Base-by-base conservation (phyloP, 495 filamentous ascomycete species). In the Aspergillus biplanus region DNA sequence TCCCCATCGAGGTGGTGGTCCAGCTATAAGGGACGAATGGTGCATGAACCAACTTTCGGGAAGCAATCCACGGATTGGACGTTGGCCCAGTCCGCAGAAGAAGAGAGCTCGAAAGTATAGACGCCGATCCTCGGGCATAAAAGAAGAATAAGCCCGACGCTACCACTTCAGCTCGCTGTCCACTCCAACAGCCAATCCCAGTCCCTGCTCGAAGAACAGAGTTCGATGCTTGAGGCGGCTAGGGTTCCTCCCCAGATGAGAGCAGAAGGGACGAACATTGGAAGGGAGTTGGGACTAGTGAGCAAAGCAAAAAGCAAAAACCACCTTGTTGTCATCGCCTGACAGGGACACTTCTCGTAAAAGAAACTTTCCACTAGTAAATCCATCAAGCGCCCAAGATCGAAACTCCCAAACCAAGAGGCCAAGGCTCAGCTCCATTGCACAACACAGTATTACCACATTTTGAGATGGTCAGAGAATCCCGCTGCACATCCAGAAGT, bases 41-140 rank as follows among this genome's bases (percentile, higher is more conserved):
- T 9, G 47, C 47, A 50, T 50, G 47, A 50, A 52, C 47, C 50
- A 52, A 61, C 18, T 52, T 53, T 53, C 16, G 58, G 50, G 48
- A 18, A 33, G 59, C 59, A 27, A 62, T 56, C 59, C 50, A 62
- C 35, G 59, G 50, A 35, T 50, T 50, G 48, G 48, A 15, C 4
- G 21, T 18, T 50, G 15, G 48, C 15, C 8, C 11, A 44, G 39
- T n/a, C 39, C 7, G 8, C 39, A 44, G 39, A n/a, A 52, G 58
- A 27, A 27, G 1, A 27, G 21, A 27, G 21, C 21, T 27, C 21
- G 21, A 27, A 27, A 27, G 21, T 27, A 21, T 56, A 62, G 59
- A 31, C 50, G 52, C 50, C 53, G 60, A 63, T 63, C 60, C 42
- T 63, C 60, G 63, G 63, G 58, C 57, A n/a, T 16, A 27, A 27